phyloP scores from a whole-genome alignment of 306 rosid species.

The Rubus idaeus region DNA sequence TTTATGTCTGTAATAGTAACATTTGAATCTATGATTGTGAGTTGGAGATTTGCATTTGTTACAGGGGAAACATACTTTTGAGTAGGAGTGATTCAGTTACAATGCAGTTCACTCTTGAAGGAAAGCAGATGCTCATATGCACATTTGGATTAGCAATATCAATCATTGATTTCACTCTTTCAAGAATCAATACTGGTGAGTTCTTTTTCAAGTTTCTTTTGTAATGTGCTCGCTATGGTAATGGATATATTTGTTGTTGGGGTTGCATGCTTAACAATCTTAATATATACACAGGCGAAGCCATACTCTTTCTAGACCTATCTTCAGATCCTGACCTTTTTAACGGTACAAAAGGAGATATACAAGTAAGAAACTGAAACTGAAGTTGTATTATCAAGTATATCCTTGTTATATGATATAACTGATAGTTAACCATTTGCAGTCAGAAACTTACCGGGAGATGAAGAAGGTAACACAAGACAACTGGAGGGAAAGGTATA shows the following conservation, averaged over 20 bases:
- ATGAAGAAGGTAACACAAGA: slow-evolving; percentile 88
- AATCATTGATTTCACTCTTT: slow-evolving; percentile 85
- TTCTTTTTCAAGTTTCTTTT: not conserved
- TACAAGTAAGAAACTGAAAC: slow-evolving; percentile 56
- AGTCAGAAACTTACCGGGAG: slow-evolving; percentile 92
- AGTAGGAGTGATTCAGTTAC: slow-evolving; percentile 58
- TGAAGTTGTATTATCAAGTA: slow-evolving; percentile 13
- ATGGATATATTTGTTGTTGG: slow-evolving; percentile 19
- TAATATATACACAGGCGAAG: slow-evolving; percentile 60
- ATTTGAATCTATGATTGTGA: slow-evolving; percentile 25
- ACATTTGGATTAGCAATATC: slow-evolving; percentile 77
- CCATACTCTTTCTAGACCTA: slow-evolving; percentile 78
- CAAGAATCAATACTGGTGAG: slow-evolving; percentile 85
- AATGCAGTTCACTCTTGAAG: slow-evolving; percentile 78
- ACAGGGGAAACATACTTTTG: slow-evolving; percentile 88
- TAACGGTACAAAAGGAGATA: slow-evolving; percentile 79
- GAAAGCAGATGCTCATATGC: slow-evolving; percentile 50
- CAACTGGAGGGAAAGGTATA: slow-evolving; percentile 92
- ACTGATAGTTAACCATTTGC: slow-evolving; percentile 28
- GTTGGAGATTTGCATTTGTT: slow-evolving; percentile 27
- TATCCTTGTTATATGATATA: slow-evolving; percentile 8
- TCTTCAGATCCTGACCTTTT: slow-evolving; percentile 77
- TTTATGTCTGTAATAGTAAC: slow-evolving; percentile 16
- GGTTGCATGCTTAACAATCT: slow-evolving; percentile 18
- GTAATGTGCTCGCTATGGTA: not conserved